Evolutionary conservation across 768 basidiomycete species (phyloP).

Genomic region (Suillus variegatus): DNA sequence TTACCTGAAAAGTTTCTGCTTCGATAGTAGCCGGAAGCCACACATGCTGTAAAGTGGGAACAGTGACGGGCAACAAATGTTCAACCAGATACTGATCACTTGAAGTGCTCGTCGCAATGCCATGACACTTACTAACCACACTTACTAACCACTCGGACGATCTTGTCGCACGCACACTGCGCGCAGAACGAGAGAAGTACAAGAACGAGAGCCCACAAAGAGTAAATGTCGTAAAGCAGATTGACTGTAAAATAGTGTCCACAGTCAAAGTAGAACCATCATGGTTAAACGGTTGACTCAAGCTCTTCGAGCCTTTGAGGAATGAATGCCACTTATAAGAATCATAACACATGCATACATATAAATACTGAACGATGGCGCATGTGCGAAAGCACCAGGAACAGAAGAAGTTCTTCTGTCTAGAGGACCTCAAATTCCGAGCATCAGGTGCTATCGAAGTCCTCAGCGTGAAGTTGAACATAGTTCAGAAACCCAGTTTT

Average conservation of each 20-base stretch:
- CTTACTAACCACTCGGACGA: no score
- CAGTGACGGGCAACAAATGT: no score
- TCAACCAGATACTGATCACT: no score
- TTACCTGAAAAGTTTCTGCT: no score
- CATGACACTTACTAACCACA: no score
- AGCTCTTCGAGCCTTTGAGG: background rate
- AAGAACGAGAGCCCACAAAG: no score
- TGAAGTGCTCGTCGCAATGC: no score
- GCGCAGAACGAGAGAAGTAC: background rate
- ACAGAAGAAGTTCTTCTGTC: background rate
- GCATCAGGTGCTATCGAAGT: constrained; percentile 25
- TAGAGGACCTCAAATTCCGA: background rate
- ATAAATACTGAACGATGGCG: background rate
- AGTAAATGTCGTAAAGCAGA: no score
- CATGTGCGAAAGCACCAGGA: background rate
- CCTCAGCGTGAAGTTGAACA: constrained; percentile 39
- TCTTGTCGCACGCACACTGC: no score
- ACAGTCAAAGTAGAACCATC: background rate
- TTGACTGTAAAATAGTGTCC: no score
- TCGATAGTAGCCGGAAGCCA: no score
- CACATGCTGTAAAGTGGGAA: no score
- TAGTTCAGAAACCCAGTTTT: constrained; percentile 39
- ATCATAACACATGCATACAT: background rate
- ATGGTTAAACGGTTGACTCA: background rate
- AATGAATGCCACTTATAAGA: background rate